Conservation (phyloP, 2,329 filamentous ascomycete genomes). For the Stachybotrys chartarum region DNA sequence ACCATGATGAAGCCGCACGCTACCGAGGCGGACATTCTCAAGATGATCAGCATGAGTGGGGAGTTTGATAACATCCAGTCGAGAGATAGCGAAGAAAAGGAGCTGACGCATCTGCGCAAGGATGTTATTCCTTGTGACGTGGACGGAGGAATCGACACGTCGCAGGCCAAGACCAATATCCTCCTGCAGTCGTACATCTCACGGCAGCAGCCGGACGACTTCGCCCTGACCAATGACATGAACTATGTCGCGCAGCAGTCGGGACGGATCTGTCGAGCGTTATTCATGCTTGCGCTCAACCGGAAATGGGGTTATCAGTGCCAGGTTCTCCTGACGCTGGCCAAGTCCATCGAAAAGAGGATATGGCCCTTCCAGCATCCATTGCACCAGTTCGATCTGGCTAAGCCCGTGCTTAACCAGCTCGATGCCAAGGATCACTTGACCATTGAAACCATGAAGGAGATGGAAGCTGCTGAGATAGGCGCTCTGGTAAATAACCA, state of each 20-base stretch:
- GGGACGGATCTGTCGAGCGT: conserved; percentile 82
- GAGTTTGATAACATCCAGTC: conserved; percentile 98
- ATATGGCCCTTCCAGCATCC: conserved; percentile 95
- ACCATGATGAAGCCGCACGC: conserved; percentile 81
- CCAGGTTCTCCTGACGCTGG: conserved; percentile 79
- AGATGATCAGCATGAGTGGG: conserved; percentile 95
- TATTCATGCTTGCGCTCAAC: conserved; percentile 97
- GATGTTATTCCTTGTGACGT: conserved; percentile 73
- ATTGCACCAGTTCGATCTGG: conserved; percentile 88
- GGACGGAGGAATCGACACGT: conserved; percentile 58
- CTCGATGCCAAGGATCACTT: conserved; percentile 72
- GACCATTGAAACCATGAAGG: conserved; percentile 76
- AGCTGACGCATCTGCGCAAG: conserved; percentile 67
- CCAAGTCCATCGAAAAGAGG: conserved; percentile 94
- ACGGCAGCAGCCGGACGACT: conserved; percentile 80
- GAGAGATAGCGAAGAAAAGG: conserved; percentile 81
- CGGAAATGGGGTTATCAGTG: conserved; percentile 95
- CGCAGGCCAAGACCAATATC: conserved; percentile 93
- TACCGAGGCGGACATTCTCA: conserved; percentile 85
- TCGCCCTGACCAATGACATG: conserved; percentile 84
- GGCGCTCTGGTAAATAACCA: conserved; percentile 87
- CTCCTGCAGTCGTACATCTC: conserved; percentile 92
- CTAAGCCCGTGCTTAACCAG: conserved; percentile 74
- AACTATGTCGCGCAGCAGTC: conserved; percentile 96
- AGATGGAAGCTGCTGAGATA: conserved; percentile 91